These are phyloP conservation scores for Solanum infundibuliforme DNA, from an alignment of 257 asterid species.

Conservation along the genomic window DNA sequence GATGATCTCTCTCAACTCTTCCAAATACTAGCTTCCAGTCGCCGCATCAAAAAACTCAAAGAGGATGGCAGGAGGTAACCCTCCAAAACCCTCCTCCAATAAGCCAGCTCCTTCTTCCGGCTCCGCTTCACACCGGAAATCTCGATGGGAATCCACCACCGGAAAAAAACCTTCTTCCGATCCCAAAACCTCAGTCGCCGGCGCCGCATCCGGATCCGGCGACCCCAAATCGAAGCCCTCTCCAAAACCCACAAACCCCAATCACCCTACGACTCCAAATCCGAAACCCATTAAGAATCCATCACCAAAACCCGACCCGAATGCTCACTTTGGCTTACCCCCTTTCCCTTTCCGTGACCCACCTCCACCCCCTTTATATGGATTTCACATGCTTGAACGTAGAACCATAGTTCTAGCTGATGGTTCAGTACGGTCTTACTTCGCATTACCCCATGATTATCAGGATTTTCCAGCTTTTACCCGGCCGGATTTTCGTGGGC, in stretches of 20 bases:
- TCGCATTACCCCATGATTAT: constrained; percentile 74
- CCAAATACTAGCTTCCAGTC: background rate
- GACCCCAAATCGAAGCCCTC: constrained; percentile 34
- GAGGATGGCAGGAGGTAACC: constrained; percentile 30
- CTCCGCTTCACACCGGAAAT: constrained; percentile 28
- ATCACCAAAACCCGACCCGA: constrained; percentile 15
- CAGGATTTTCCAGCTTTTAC: constrained; percentile 43
- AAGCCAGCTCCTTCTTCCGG: constrained; percentile 14
- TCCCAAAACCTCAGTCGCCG: background rate
- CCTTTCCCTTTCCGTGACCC: constrained; percentile 58
- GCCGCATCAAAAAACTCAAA: background rate
- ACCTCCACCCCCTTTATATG: constrained; percentile 85
- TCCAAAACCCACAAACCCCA: constrained; percentile 19
- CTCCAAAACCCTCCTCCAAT: constrained; percentile 10
- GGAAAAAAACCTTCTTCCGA: background rate
- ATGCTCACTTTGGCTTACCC: constrained; percentile 11
- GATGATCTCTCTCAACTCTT: background rate
- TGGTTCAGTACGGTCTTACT: constrained; percentile 79
- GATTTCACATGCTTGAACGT: constrained; percentile 91
- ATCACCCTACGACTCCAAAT: constrained; percentile 23
- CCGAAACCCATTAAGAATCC: constrained; percentile 17
- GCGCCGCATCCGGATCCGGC: constrained; percentile 4
- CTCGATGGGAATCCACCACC: constrained; percentile 40
- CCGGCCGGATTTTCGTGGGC: constrained; percentile 31
- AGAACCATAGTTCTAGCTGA: constrained; percentile 62